Base-by-base conservation (phyloP, 352 stramenopile genomes). In the Discostella stelligera region DNA sequence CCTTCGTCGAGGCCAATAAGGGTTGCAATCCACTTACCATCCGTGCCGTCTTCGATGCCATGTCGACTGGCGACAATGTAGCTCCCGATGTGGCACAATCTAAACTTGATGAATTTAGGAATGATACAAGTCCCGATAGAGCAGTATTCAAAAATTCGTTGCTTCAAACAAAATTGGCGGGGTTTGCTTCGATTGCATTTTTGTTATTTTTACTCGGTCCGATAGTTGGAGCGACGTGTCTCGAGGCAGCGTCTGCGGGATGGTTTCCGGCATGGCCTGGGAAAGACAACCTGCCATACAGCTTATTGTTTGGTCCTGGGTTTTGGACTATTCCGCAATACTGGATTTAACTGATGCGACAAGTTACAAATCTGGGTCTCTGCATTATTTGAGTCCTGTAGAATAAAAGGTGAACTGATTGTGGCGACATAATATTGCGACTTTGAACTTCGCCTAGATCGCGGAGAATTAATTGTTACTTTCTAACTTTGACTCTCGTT, bases 191-290 rank as follows among this genome's bases (percentile, higher is more conserved):
- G 14, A 86, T 90, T 67, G 65, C 71, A 52, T 80, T 78, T 56
- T 27, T 90, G 23, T 61, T 90, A 25, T 84, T 86, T 59, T 64
- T 90, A 39, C 56, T 90, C 23, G 84, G 81, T 4, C 66, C 85
- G 18, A 84, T 84, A 30, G 77, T 82, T 70, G 64, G 72, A 23
- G 63, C 70, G 5, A 84, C 84, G 18, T 80, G 74, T 60, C 37
- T 84, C 39, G 78, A 74, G 13, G 55, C 66, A 21, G 18, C 62
- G 50, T 65, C 62, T 39, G 59, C 66, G 46, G 84, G 79, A 41
- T 91, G 85, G 82, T 89, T 89, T 58, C 80, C 80, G 1, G 76
- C 87, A 23, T 90, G 84, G 84, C 83, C 83, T 20, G 83, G 83
- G 41, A 67, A 37, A 63, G 23, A 69, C 20, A 76, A 80, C 44